Conservation (phyloP, 192 early-diverging fungal genomes). For the Diversispora eburnea region DNA sequence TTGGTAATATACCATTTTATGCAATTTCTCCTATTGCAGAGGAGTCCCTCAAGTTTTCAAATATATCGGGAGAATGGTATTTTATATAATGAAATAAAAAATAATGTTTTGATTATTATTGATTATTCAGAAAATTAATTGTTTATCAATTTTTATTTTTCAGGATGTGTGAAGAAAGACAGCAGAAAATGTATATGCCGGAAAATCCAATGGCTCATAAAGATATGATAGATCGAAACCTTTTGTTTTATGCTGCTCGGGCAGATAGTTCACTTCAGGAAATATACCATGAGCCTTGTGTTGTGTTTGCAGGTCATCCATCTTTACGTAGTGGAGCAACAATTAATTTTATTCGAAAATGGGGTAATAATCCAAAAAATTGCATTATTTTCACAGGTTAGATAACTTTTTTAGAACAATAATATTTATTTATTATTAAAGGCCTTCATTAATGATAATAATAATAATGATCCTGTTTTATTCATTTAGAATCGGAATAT, state of each 20-base stretch:
- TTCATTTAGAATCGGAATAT: slow-evolving; percentile 36
- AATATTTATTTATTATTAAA: neutral
- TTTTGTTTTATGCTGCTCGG: slow-evolving; percentile 33
- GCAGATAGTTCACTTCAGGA: slow-evolving; percentile 28
- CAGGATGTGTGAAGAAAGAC: slow-evolving; percentile 62
- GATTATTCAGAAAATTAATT: too few species aligned
- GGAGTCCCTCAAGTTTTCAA: slow-evolving; percentile 71
- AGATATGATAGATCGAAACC: slow-evolving; percentile 42
- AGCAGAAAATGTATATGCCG: slow-evolving; percentile 64
- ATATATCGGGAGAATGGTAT: slow-evolving; percentile 84
- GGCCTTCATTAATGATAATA: neutral
- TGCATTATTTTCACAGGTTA: slow-evolving; percentile 49
- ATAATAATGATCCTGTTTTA: neutral
- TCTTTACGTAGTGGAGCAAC: slow-evolving; percentile 44
- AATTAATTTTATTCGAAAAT: slow-evolving; percentile 42
- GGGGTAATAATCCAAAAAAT: slow-evolving; percentile 46
- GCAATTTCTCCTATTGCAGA: slow-evolving; percentile 75
- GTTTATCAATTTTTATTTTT: neutral
- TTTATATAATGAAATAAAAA: neutral
- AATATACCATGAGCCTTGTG: slow-evolving; percentile 51
- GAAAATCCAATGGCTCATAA: slow-evolving; percentile 54
- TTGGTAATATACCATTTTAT: slow-evolving; percentile 59
- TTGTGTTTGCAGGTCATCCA: slow-evolving; percentile 57
- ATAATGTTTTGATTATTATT: too few species aligned
- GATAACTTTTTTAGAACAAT: neutral